Base-by-base conservation (phyloP, 352 stramenopile genomes). In the Phytophthora palmivora region DNA sequence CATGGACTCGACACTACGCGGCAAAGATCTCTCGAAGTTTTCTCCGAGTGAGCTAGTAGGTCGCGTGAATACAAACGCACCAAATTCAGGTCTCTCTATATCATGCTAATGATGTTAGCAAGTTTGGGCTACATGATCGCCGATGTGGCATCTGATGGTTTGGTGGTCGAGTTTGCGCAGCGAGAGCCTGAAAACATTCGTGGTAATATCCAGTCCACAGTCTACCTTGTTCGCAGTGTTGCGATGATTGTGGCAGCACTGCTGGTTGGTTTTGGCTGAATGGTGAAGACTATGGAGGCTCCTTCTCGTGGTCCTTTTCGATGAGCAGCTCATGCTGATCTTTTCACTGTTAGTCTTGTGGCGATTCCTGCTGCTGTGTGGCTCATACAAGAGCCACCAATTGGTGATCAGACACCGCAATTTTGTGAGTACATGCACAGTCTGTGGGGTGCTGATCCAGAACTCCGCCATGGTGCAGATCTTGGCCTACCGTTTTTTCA, bases 401-500 rank as follows among this genome's bases (percentile, higher is more conserved):
- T 65, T 7, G 58, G 32, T 39, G 50, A 66, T 14, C n/a, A 50
- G 6, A 22, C 46, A 12, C 58, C 49, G 9, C 51, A 58, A 22
- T 66, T 74, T 30, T 6, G 19, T 1, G 62, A 78, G 22, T 82
- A 78, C 30, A 59, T 87, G 42, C 12, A 26, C 4, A 42, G 41
- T 16, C 36, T 87, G 16, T 87, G n/a, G 73, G 70, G 22, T 61
- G 14, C 41, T 79, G 7, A 24, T 86, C 19, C 76, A 88, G 62
- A 82, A 71, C 37, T 69, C 68, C 16, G 76, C 63, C 0, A 64
- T 88, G 44, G 71, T 82, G 36, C 78, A 88, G 42, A 64, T 85
- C 21, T n/a, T n/a, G 37, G 64, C 66, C 5, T 88, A 84, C 43
- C 71, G 73, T n/a, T 85, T 88, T 39, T 83, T 82, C 50, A 72